A percentile compares a stretch with the other conserved stretches of the same genome.
phyloP scores from a whole-genome alignment of 805 yeast species.

The Danielia reshetovae region DNA sequence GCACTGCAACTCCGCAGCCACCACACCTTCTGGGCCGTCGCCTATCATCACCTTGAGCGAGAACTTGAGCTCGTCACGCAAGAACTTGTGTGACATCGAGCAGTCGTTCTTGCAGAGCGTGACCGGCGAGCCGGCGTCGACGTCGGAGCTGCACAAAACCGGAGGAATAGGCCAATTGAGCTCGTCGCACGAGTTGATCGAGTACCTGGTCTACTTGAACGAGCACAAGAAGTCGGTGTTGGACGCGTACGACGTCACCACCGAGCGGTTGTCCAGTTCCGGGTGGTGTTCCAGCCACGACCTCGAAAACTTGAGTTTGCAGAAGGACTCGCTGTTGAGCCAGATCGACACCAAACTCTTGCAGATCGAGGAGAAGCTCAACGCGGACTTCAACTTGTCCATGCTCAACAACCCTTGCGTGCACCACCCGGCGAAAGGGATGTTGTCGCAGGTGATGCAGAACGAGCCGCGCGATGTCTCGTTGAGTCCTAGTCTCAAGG shows the following conservation, averaged over 20 bases:
- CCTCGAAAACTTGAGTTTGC: constrained; percentile 31
- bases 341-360: constrained; percentile 36
- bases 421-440: neutral
- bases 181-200: constrained; percentile 24
- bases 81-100: constrained; percentile 27
- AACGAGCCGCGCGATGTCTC: constrained; percentile 9
- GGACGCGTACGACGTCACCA: constrained; percentile 33
- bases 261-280: constrained; percentile 25
- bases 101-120: constrained; percentile 30
- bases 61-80: constrained; percentile 25
- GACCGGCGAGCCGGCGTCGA: neutral
- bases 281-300: constrained; percentile 44
- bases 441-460: neutral
- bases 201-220: constrained; percentile 29
- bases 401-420: constrained; percentile 16
- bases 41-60: constrained; percentile 40
- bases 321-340: constrained; percentile 32
- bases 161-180: constrained; percentile 15
- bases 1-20: constrained; percentile 21
- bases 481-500: constrained; percentile 30
- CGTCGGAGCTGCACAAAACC: neutral
- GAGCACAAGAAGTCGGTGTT: constrained; percentile 31
- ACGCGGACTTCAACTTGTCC: constrained; percentile 25
- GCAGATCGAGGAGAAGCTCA: constrained; percentile 35
- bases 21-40: constrained; percentile 32